Evolutionary conservation across 73 alveolate genomes (phyloP), one percentile per base, ranked within the genome.

Genomic region (Urostyla sp.): DNA sequence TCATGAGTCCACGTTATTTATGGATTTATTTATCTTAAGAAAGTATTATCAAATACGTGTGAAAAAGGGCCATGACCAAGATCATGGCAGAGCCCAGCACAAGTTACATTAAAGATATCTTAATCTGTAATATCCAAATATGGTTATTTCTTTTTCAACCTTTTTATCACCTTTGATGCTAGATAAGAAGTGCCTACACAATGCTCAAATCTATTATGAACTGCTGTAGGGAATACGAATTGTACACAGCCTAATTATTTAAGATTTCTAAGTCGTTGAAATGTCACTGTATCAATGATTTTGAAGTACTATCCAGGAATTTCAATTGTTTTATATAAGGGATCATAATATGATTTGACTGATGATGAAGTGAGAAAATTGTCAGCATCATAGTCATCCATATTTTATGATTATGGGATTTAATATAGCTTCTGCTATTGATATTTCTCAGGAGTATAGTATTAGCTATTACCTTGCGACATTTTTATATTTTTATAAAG

Each of bases 51-150:
- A 82, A 90, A 94, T 13, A 89, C 76, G 72, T 94, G 98, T 28
- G 93, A 77, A 59, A 87, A 94, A 20, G 98, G 98, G 0, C 98
- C 98, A 83, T 94, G 98, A 18, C 98, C 98, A 15, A 94, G 78
- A 77, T 94, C 98, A 56, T 94, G 97, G 72, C 96, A 90, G 16
- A 94, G 77, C 2, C 93, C 96, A 1, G 97, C 97, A 11, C 72
- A 34, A 20, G 80, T 56, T 13, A 77, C 80, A 36, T 28, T 28
- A 16, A 43, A 54, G 5, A 77, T 31, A 28, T 77, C 88, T 20
- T 40, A 15, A n/a, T 57, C 79, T 31, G 44, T n/a, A 15, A 77
- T 59, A 16, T 80, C 76, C 2, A 80, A 49, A 7, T 69, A 69
- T 43, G 43, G 58, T 61, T 80, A 58, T 78, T 67, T 67, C 35